Percentiles rank a stretch among this genome's conserved stretches.
These are phyloP conservation scores for Plasmodium sp. DNA, from an alignment of 169 alveolate genomes.

Conservation along the genomic window DNA sequence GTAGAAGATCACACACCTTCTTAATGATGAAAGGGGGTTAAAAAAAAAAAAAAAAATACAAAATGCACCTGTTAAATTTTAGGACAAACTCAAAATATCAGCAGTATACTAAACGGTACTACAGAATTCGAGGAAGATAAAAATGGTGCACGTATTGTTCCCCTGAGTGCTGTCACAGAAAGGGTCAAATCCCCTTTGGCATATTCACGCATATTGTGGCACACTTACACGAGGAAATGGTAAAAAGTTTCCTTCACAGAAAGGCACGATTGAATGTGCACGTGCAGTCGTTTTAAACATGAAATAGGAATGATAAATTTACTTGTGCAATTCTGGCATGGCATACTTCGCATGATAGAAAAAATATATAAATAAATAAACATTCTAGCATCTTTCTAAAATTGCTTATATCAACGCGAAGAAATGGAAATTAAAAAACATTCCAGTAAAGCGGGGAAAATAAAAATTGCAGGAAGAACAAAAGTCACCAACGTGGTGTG, in stretches of 20 bases:
- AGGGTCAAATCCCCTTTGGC: neutral
- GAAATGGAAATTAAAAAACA: neutral
- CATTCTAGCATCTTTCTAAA: neutral
- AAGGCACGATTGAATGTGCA: neutral
- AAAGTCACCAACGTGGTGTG: neutral
- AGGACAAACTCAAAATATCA: neutral
- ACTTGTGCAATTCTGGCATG: neutral
- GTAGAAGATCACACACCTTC: neutral
- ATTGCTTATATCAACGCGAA: neutral
- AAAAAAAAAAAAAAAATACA: neutral
- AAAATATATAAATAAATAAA: neutral
- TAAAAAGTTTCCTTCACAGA: neutral
- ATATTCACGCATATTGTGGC: neutral
- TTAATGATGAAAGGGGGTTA: neutral
- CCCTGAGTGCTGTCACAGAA: neutral
- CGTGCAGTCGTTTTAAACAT: neutral
- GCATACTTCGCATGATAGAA: neutral
- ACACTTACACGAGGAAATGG: neutral
- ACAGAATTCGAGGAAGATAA: neutral
- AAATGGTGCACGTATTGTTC: neutral
- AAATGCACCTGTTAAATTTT: neutral
- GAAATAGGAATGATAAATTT: neutral
- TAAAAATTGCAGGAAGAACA: neutral
- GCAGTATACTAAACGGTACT: neutral
- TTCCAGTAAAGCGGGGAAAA: neutral